A percentile compares a stretch with the other conserved stretches of the same genome.
Evolutionary conservation across 1,284 basidiomycete genomes (phyloP).

Genomic region (Ustilago vetiveriae): DNA sequence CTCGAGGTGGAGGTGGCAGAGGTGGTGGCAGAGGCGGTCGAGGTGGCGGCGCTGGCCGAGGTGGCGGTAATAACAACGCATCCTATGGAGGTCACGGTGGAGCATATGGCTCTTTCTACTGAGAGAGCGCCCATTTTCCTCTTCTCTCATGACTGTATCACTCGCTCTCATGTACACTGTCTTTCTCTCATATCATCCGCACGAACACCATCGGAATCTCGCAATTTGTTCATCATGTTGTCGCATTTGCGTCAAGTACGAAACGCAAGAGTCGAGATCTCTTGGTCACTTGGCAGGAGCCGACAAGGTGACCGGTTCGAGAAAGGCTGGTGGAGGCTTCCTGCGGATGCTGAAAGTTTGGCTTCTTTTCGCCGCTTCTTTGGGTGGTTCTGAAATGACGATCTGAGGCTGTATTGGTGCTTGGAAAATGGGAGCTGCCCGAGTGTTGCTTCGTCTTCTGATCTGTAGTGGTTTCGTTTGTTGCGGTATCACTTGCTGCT

Average conservation of each 20-base stretch:
- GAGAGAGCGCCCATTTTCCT: constrained; percentile 1
- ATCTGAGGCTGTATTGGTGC: no score
- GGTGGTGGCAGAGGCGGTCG: constrained; percentile 12
- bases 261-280: no score
- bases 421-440: no score
- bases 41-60: constrained; percentile 8
- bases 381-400: no score
- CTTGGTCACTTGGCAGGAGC: no score
- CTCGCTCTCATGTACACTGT: not conserved
- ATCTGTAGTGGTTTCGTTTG: no score
- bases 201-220: no score
- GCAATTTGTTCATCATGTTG: no score
- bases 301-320: not conserved
- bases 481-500: no score
- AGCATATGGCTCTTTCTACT: constrained; percentile 41
- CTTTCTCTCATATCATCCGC: not conserved
- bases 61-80: constrained; percentile 3
- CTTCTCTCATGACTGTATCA: not conserved
- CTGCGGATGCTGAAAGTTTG: constrained; percentile 5
- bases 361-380: not conserved
- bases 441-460: no score
- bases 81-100: constrained; percentile 29
- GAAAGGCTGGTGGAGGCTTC: constrained; percentile 6
- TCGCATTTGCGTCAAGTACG: no score
- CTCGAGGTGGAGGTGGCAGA: constrained; percentile 9